Percentiles rank a stretch among this genome's conserved stretches.
Evolutionary conservation across 148 eudicot genomes (phyloP).

Genomic region (Amaranthus palmeri): DNA sequence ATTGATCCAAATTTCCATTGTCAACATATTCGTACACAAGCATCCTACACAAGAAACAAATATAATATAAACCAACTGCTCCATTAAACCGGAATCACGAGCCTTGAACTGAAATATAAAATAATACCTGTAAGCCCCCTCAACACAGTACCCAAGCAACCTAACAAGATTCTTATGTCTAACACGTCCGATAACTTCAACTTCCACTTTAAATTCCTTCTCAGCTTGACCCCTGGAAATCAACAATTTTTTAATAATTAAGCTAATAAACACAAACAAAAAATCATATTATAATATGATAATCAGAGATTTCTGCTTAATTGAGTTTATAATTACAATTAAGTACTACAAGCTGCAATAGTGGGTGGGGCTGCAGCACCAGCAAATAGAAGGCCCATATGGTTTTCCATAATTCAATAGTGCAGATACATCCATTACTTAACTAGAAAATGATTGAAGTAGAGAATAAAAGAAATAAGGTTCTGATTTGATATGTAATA

Average conservation of each 20-base stretch:
- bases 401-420: constrained; percentile 11
- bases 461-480: constrained; percentile 23
- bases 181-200: constrained; percentile 93
- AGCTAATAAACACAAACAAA: constrained; percentile 12
- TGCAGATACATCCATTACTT: constrained; percentile 20
- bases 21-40: constrained; percentile 91
- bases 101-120: constrained; percentile 1
- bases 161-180: constrained; percentile 94
- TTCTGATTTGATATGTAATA: constrained; percentile 25
- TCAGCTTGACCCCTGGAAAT: constrained; percentile 91
- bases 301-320: background rate
- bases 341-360: constrained; percentile 1
- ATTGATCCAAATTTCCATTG: constrained; percentile 86
- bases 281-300: background rate
- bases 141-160: constrained; percentile 90
- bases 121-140: constrained; percentile 83
- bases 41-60: constrained; percentile 46
- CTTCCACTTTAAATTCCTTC: constrained; percentile 92
- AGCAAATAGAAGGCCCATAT: constrained; percentile 22
- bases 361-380: constrained; percentile 18
- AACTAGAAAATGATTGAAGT: constrained; percentile 23
- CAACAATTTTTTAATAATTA: background rate
- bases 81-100: background rate
- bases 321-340: constrained; percentile 1
- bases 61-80: background rate